Evolutionary conservation across 805 yeast species (phyloP), one percentile per base, ranked within the genome.

Genomic region (Saturnispora diversa): DNA sequence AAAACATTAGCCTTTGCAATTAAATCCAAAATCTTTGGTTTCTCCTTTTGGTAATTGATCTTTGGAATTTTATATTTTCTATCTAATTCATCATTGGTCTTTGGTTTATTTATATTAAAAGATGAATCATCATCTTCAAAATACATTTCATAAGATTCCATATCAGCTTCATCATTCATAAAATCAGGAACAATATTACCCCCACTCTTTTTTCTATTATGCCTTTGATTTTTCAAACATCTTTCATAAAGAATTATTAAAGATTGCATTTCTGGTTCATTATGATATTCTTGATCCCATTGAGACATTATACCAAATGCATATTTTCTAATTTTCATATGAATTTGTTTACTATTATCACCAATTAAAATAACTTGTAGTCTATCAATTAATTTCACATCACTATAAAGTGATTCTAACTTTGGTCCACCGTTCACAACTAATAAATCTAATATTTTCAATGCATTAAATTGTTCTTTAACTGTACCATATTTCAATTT

Each of bases 401-500:
- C 96, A 45, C 75, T 69, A 50, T 82, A 84, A 36, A 85, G 50
- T 2, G 55, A 62, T 56, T 10, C 65, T 67, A 57, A 65, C 53
- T 42, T 58, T 52, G 44, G 55, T 44, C 55, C 70, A 53, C 80
- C 62, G 53, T 80, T 79, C 27, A 75, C 70, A 2, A 82, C 76
- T 17, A 81, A 56, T 15, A 74, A 62, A 50, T 82, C 84, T 29
- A 79, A 59, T 10, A 81, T 42, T 37, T 56, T 53, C 46, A 87
- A 58, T 0, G 94, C 83, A 34, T 84, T 73, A 39, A 72, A 51
- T 56, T 84, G 94, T 48, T 80, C 81, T 15, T 64, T 60, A 4
- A 61, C 55, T 2, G 68, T 54, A n/a, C 97, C 97, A 55, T 90
- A 83, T 62, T 94, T 92, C 55, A 92, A 64, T 53, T 79, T 77